These are phyloP conservation scores for Scheffersomyces cryptocercus DNA, from an alignment of 1,139 yeast genomes.

Conservation along the genomic window DNA sequence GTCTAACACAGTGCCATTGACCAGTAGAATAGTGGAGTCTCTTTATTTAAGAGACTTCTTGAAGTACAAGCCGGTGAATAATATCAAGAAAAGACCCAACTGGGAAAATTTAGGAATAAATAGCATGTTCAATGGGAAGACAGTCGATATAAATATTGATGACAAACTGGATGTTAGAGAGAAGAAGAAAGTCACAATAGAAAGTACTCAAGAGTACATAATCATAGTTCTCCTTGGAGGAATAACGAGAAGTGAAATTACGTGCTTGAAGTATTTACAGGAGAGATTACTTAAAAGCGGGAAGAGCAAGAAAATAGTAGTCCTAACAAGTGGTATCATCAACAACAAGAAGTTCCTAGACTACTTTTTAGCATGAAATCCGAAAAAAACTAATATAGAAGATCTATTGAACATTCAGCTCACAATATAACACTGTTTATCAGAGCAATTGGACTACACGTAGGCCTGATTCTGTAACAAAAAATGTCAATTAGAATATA, in stretches of 20 bases:
- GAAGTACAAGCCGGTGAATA: constrained; percentile 43
- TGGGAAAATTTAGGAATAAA: constrained; percentile 46
- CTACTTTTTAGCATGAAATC: background rate
- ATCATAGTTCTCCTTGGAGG: constrained; percentile 68
- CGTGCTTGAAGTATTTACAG: constrained; percentile 62
- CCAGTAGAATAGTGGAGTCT: constrained; percentile 50
- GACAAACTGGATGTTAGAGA: constrained; percentile 27
- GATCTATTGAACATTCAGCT: too few species aligned
- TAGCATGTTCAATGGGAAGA: constrained; percentile 40
- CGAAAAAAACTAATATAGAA: too few species aligned
- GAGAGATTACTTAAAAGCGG: constrained; percentile 31
- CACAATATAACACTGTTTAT: too few species aligned
- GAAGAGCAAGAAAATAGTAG: constrained; percentile 43
- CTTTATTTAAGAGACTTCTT: constrained; percentile 50
- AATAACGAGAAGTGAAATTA: constrained; percentile 73
- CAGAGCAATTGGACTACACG: too few species aligned
- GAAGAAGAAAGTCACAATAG: constrained; percentile 5
- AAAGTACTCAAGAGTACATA: constrained; percentile 38
- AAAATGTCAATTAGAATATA: too few species aligned
- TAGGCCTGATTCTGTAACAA: too few species aligned
- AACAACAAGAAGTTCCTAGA: constrained; percentile 43
- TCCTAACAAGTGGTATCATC: constrained; percentile 60
- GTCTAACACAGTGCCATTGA: constrained; percentile 52
- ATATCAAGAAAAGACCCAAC: constrained; percentile 40
- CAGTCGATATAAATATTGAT: constrained; percentile 36